phyloP scores from a whole-genome alignment of 1,284 basidiomycete species.

The Hymenochaete sp. region DNA sequence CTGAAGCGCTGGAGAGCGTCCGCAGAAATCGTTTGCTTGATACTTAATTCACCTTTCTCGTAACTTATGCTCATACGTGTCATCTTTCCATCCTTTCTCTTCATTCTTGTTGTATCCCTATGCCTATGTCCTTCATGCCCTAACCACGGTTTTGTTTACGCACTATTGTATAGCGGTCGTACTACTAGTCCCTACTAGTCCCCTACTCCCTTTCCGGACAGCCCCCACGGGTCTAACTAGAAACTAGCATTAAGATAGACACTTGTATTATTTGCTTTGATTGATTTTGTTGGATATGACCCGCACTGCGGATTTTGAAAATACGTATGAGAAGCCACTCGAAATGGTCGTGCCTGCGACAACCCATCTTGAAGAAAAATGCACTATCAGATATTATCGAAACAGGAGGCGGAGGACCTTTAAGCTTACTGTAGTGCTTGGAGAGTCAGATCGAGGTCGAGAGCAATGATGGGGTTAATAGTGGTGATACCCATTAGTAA shows the following conservation, averaged over 20 bases:
- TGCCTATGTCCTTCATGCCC: too few species aligned
- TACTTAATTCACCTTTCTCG: not conserved
- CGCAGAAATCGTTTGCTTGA: conserved; percentile 30
- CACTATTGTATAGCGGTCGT: too few species aligned
- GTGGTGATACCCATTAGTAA: conserved; percentile 85
- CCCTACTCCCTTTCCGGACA: too few species aligned
- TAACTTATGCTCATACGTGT: too few species aligned
- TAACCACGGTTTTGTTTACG: too few species aligned
- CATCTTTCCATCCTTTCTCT: too few species aligned
- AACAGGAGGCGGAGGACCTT: not conserved
- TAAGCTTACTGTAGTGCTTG: conserved; percentile 51
- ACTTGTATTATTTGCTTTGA: not conserved
- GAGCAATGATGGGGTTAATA: conserved; percentile 69
- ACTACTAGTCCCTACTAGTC: too few species aligned
- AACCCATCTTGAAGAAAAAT: conserved; percentile 48
- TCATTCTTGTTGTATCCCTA: too few species aligned
- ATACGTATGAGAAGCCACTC: conserved; percentile 87
- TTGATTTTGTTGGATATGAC: conserved; percentile 25
- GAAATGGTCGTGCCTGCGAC: conserved; percentile 87
- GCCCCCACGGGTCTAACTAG: too few species aligned
- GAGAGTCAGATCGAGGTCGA: conserved; percentile 49
- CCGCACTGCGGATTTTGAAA: conserved; percentile 62
- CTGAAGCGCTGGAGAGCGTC: conserved; percentile 61
- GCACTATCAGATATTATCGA: not conserved
- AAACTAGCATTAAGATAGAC: too few species aligned